phyloP scores from a whole-genome alignment of 352 stramenopile genomes.

The Thraustotheca clavata region DNA sequence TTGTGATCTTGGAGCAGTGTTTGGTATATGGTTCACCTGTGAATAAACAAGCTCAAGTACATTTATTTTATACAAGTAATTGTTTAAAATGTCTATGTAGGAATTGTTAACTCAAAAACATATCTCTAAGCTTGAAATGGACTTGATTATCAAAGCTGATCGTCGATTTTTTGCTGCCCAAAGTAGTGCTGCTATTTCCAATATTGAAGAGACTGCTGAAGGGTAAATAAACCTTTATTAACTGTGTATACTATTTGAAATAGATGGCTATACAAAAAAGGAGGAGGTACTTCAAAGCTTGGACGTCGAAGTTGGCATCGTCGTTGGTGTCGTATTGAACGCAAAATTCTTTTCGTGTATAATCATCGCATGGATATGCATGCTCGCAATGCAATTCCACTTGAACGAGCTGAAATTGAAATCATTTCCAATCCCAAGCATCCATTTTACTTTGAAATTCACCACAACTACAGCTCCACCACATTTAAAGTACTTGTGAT shows the following conservation, averaged over 20 bases:
- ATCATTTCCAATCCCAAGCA: constrained; percentile 60
- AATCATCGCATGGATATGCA: constrained; percentile 36
- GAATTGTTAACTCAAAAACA: constrained; percentile 51
- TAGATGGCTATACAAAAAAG: constrained; percentile 78
- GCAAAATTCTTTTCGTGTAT: constrained; percentile 66
- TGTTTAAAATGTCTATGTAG: not conserved
- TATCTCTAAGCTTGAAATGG: constrained; percentile 62
- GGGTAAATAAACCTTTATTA: not conserved
- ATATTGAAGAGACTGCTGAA: constrained; percentile 6
- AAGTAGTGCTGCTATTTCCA: constrained; percentile 24
- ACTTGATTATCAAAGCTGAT: constrained; percentile 60
- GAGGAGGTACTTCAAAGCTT: constrained; percentile 60
- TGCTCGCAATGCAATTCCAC: constrained; percentile 50
- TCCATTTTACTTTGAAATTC: constrained; percentile 73
- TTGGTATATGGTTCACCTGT: constrained; percentile 67
- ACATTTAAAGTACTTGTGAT: constrained; percentile 37
- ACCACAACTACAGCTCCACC: constrained; percentile 60
- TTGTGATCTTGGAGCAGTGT: constrained; percentile 68
- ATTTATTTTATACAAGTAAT: not conserved
- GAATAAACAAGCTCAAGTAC: constrained; percentile 35
- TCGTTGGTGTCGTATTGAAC: constrained; percentile 70
- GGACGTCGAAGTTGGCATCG: constrained; percentile 65
- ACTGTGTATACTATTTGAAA: not conserved
- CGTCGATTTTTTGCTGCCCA: constrained; percentile 64
- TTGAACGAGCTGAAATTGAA: constrained; percentile 53